A percentile compares a stretch with the other conserved stretches of the same genome.
Conservation (phyloP, 1,284 basidiomycete genomes). For the Puccinia horiana region DNA sequence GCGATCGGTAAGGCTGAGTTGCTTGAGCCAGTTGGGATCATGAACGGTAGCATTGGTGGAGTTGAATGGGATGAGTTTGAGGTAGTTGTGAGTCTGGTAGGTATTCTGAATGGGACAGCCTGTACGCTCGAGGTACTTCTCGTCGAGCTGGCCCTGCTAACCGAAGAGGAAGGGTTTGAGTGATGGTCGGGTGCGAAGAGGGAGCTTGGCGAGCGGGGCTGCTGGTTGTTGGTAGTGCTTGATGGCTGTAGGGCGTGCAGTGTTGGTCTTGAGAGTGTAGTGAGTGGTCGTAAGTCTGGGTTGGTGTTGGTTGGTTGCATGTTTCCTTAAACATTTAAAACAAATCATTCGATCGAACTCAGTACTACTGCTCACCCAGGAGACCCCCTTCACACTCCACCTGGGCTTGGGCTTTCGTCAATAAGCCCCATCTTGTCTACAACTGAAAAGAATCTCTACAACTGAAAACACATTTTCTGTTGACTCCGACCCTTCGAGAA, state of each 20-base stretch:
- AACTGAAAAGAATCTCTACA: no score
- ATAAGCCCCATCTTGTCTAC: no score
- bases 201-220: not conserved
- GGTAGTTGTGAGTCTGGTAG: not conserved
- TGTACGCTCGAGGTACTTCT: conserved; percentile 23
- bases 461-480: no score
- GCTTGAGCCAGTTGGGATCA: conserved; percentile 16
- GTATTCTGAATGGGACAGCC: conserved; percentile 10
- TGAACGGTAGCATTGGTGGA: not conserved
- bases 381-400: no score
- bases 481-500: no score
- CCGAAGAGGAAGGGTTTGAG: not conserved
- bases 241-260: not conserved
- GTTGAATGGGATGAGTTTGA: not conserved
- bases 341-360: no score
- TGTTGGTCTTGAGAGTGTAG: not conserved
- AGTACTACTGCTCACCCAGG: no score
- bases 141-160: conserved; percentile 28
- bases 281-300: not conserved
- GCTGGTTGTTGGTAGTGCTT: not conserved
- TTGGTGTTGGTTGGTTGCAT: not conserved
- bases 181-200: not conserved
- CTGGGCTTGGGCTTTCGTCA: no score
- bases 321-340: no score
- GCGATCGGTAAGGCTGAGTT: conserved; percentile 1